A percentile compares a stretch with the other conserved stretches of the same genome.
Evolutionary conservation across 768 basidiomycete species (phyloP).

Genomic region (Lactarius pseudohatsudake): DNA sequence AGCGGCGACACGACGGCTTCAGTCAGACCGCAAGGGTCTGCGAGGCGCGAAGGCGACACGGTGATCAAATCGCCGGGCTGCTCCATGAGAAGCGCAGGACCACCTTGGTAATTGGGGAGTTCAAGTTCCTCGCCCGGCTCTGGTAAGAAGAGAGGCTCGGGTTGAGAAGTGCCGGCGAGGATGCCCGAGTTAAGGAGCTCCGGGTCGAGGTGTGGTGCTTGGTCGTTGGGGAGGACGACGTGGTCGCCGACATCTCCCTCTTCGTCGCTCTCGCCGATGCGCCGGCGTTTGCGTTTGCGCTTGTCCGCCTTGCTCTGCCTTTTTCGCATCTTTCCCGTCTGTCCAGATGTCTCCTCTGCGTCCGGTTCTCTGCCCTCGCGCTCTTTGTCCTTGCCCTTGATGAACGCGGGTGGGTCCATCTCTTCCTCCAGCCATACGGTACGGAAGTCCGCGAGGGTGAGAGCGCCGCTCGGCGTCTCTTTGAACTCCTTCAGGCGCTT

Average conservation of each 20-base stretch:
- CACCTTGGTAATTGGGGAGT: background rate
- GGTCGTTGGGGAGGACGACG: conserved; percentile 27
- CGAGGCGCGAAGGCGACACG: conserved; percentile 6
- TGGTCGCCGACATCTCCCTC: conserved; percentile 37
- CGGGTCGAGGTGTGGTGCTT: conserved; percentile 49
- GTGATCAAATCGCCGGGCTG: conserved; percentile 7
- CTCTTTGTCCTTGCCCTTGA: conserved; percentile 70
- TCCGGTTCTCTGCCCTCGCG: conserved; percentile 51
- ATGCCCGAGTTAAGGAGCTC: conserved; percentile 66
- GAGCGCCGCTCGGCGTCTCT: conserved; percentile 76
- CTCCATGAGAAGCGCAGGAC: conserved; percentile 16
- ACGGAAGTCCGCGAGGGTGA: conserved; percentile 88
- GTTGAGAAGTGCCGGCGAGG: conserved; percentile 52
- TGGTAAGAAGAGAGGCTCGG: conserved; percentile 37
- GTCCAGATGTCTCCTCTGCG: conserved; percentile 34
- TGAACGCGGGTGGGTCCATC: conserved; percentile 89
- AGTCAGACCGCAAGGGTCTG: conserved; percentile 22
- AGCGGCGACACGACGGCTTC: conserved; percentile 38
- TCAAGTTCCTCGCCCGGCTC: conserved; percentile 34
- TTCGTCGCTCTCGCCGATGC: conserved; percentile 41
- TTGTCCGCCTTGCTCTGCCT: conserved; percentile 38
- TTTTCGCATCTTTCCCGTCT: conserved; percentile 34
- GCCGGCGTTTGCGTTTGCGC: conserved; percentile 39
- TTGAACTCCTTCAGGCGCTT: conserved; percentile 96
- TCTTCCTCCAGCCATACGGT: conserved; percentile 90